Base-by-base conservation (phyloP, 805 yeast species). In the Nakazawaea wickerhamii region DNA sequence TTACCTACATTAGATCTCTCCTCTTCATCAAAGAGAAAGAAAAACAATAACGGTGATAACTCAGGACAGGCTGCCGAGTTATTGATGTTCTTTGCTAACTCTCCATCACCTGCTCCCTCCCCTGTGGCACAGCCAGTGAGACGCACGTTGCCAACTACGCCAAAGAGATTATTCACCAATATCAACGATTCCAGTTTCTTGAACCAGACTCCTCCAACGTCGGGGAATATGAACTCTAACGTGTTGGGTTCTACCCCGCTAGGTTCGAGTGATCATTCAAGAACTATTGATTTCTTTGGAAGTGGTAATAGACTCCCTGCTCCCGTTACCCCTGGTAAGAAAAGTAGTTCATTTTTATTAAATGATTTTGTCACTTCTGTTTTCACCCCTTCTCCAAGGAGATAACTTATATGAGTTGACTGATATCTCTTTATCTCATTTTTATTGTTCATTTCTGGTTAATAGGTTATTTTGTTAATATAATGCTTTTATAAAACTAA, bases 61-160 rank as follows among this genome's bases (percentile, higher is more conserved):
- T 20, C 44, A 9, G 40, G 44, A 38, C 93, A 84, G 60, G 95
- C 95, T 11, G 95, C 95, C 1, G 91, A 83, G 57, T 63, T 87
- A 47, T 70, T 87, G 48, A 74, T 87, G 77, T 87, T 77, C 59
- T 66, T 87, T 51, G 95, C 95, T 2, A 83, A 90, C 5, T 84
- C 93, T 7, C 95, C 95, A 1, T 43, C 46, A 5, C 46, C 46
- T 18, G 37, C 34, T 15, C 25, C 39, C 8, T 27, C 25, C n/a
- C 42, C 31, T 5, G 30, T 21, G n/a, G 20, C 35, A 27, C 36
- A 43, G 23, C 25, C 36, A 28, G 7, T n/a, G 15, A 30, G 40
- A 11, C 36, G 22, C 18, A 27, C 31, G 17, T 30, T 43, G 19
- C 46, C 46, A 22, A 43, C 42, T 2, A 43, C 46, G 2, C 46